phyloP scores from a whole-genome alignment of 345 rosid species.

The Microthlaspi erraticum region DNA sequence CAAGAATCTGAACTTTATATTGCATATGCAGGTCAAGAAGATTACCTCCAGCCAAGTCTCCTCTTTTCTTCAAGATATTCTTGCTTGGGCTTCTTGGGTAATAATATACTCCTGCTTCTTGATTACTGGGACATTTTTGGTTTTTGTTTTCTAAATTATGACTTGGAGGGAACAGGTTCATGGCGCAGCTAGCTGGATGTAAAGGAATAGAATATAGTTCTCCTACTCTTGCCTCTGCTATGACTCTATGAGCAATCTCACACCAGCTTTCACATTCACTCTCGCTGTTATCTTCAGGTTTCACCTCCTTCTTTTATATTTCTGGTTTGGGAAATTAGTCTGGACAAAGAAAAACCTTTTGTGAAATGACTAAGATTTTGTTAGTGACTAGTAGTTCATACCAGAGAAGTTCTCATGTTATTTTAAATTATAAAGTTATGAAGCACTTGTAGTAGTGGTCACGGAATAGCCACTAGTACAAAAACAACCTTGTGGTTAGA shows the following conservation, averaged over 20 bases:
- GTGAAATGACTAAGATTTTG: no score
- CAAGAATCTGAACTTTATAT: slow-evolving; percentile 8
- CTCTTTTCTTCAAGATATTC: slow-evolving; percentile 41
- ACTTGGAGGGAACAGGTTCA: slow-evolving; percentile 39
- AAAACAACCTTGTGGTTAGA: no score
- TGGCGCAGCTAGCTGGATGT: slow-evolving; percentile 30
- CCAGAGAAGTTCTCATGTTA: no score
- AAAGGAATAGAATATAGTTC: slow-evolving; percentile 49
- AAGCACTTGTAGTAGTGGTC: no score
- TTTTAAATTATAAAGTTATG: no score
- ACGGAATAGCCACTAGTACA: no score
- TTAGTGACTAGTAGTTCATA: no score
- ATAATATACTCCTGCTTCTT: neutral
- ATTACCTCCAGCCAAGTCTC: slow-evolving; percentile 37
- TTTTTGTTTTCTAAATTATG: neutral
- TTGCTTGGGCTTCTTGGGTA: slow-evolving; percentile 57
- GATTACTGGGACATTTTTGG: neutral
- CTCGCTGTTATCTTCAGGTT: slow-evolving; percentile 34
- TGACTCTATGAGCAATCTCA: slow-evolving; percentile 54
- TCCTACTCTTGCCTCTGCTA: slow-evolving; percentile 58
- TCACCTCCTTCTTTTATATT: neutral
- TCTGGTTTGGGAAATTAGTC: neutral
- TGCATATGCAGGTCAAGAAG: slow-evolving; percentile 25
- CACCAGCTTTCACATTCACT: slow-evolving; percentile 51
- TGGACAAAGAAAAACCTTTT: no score